Evolutionary conservation across 1,284 basidiomycete species (phyloP).

Genomic region (Golubevia pallescens): DNA sequence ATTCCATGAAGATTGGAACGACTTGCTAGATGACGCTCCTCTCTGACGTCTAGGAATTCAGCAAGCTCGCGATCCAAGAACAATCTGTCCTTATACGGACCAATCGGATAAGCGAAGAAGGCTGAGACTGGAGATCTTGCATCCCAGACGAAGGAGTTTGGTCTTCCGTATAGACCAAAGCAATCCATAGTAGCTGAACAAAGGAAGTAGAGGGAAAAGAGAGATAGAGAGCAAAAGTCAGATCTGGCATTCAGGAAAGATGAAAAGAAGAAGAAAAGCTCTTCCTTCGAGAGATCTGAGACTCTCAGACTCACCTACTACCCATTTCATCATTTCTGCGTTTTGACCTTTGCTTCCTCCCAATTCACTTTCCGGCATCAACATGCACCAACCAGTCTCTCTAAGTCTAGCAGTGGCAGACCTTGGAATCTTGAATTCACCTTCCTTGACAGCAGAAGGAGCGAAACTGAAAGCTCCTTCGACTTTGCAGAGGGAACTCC

Average conservation of each 20-base stretch:
- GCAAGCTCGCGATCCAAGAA: conserved; percentile 87
- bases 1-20: conserved; percentile 50
- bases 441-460: too few relatives aligned
- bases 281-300: conserved; percentile 1
- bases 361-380: conserved; percentile 63
- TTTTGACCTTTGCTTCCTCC: conserved; percentile 74
- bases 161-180: conserved; percentile 60
- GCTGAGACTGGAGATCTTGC: conserved; percentile 66
- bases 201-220: neutral
- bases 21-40: conserved; percentile 68
- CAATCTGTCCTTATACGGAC: conserved; percentile 69
- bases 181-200: conserved; percentile 56
- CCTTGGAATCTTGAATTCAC: too few relatives aligned
- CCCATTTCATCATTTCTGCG: conserved; percentile 91
- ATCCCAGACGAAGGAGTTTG: conserved; percentile 49
- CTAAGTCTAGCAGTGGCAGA: conserved; percentile 71
- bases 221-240: neutral
- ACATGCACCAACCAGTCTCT: conserved; percentile 64
- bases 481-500: conserved; percentile 58
- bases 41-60: conserved; percentile 78
- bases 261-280: neutral
- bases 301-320: conserved; percentile 73
- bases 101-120: conserved; percentile 64
- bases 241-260: conserved; percentile 12
- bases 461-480: conserved; percentile 52